Evolutionary conservation across 2,329 filamentous ascomycete species (phyloP), one percentile per base, ranked within the genome.

Genomic region (Botrytis sinoallii): DNA sequence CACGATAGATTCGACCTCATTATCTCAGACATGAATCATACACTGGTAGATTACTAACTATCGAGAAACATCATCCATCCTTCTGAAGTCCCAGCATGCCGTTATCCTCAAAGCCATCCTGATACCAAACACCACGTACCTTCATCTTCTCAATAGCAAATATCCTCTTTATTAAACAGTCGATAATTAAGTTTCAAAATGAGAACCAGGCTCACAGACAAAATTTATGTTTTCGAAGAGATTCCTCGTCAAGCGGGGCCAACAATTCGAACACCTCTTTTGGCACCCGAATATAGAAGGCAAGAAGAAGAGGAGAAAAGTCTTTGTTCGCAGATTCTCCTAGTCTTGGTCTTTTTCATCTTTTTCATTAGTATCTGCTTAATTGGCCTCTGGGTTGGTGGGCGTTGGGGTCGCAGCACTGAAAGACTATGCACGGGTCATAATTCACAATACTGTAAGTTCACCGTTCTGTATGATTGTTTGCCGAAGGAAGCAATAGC

Each of bases 381-480:
- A 5, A 55, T 57, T 20, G 60, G 35, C 7, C 57, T 55, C 40
- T 57, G n/a, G 60, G 42, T 65, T 20, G 32, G 35, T 67, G 60
- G 35, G 1, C 70, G 42, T 42, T 57, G 60, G 44, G 10, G n/a
- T 65, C n/a, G n/a, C 7, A 32, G n/a, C 29, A 16, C 32, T 25
- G 35, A 57, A 35, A 14, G 20, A 40, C 44, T 40, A 52, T 71
- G 60, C 32, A 14, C 35, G 10, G 46, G 22, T 9, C n/a, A 71
- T 71, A 7, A 66, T 22, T 65, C 70, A 5, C 44, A 65, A 32
- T 71, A 66, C 55, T 71, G 46, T 72, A 66, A 12, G 70, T 57
- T 35, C n/a, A 14, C 38, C 3, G 6, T 29, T 12, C n/a, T 66
- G 18, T 8, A 44, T 55, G 12, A 3, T 1, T 25, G 25, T 40